These are phyloP conservation scores for Salix arbutifolia DNA, from an alignment of 345 rosid genomes.

Conservation along the genomic window DNA sequence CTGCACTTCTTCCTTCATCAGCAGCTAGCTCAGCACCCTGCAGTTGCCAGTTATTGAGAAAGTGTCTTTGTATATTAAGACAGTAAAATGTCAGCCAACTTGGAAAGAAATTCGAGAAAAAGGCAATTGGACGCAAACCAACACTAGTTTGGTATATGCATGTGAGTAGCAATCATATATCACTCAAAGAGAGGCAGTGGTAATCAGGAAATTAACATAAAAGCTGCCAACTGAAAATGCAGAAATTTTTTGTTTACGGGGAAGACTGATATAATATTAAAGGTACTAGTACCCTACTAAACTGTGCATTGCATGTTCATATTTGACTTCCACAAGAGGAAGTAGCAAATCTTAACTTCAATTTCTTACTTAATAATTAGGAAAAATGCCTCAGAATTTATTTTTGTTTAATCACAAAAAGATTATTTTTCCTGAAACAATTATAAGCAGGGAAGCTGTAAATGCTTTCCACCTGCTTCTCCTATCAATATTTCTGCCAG, in stretches of 20 bases:
- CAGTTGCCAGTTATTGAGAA: not conserved
- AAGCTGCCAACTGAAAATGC: not conserved
- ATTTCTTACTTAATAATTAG: not conserved
- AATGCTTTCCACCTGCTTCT: not conserved
- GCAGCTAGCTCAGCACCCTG: constrained; percentile 94
- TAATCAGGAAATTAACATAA: not conserved
- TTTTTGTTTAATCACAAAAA: not conserved
- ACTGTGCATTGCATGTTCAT: not conserved
- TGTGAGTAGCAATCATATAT: not conserved
- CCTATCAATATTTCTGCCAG: not conserved
- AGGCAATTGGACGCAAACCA: not conserved
- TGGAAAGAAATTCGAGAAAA: not conserved
- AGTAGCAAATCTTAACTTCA: not conserved
- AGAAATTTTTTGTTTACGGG: not conserved
- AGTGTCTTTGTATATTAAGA: not conserved
- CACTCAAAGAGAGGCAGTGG: not conserved
- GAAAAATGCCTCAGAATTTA: not conserved
- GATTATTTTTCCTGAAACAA: not conserved
- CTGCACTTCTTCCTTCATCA: constrained; percentile 80
- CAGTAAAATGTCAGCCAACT: not conserved
- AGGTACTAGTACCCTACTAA: not conserved
- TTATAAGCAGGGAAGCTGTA: not conserved
- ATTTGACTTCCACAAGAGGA: constrained; percentile 1
- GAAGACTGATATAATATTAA: not conserved
- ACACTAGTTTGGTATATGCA: not conserved